Evolutionary conservation across 768 basidiomycete genomes (phyloP), one percentile per base, ranked within the genome.

Genomic region (Boletellus ananiceps): DNA sequence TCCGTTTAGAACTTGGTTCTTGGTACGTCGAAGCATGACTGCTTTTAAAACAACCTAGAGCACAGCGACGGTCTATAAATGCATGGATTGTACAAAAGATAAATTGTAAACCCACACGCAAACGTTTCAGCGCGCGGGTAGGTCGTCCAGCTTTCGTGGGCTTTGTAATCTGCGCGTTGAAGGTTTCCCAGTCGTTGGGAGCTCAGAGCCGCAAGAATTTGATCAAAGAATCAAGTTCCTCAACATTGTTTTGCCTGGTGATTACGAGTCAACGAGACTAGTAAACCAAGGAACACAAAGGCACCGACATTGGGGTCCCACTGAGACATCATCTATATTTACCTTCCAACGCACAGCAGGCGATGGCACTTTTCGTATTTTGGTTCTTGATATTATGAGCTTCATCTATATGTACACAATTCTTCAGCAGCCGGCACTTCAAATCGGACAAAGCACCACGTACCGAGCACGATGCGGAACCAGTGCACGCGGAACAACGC

Each of bases 361-460:
- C 92, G 33, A 83, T 72, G 2, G 90, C 82, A 27, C 79, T 80
- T 61, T 91, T 88, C 0, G 86, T 88, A 32, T 76, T 83, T 43
- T 80, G 75, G 60, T 93, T 92, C 74, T 94, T 95, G 73, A 96
- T 95, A 58, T 86, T 89, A 63, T 96, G 93, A 0, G 93, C 93
- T 61, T 96, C 93, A 61, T 96, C 93, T 89, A 44, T n/a, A 18
- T 40, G 29, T 1, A 9, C 14, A 27, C 16, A 6, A 12, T 8
- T 16, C 21, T 36, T 36, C 16, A 31, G 13, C 13, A 16, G 1
- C 25, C 11, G 29, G 13, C 9, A 25, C 31, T 18, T 32, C 7
- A 23, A 29, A 18, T 33, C 2, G 35, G 14, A 4, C 7, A 21
- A 11, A 32, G 14, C 5, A 45, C 13, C 15, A 64, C 69, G 16